Percentiles rank a stretch among this genome's conserved stretches.
Conservation (phyloP, 768 basidiomycete genomes). For the Tricholomella constricta region DNA sequence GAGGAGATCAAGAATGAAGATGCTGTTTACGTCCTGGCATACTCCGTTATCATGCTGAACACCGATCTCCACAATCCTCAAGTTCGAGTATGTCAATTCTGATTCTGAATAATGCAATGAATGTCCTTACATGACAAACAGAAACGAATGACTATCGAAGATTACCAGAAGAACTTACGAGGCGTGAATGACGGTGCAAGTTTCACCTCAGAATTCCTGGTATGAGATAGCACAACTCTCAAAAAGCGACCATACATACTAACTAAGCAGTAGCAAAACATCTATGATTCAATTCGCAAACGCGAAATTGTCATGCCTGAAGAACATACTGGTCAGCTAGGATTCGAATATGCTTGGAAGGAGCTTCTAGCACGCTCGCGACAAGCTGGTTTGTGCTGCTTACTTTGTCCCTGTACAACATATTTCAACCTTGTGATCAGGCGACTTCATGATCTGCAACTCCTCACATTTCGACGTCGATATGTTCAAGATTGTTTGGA, state of each 20-base stretch:
- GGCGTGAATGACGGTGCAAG: conserved; percentile 88
- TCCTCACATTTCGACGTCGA: conserved; percentile 81
- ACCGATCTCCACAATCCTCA: conserved; percentile 97
- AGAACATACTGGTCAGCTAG: conserved; percentile 94
- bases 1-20: conserved; percentile 91
- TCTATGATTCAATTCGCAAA: conserved; percentile 94
- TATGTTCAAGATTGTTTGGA: conserved; percentile 96
- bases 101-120: neutral
- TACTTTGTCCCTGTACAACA: neutral
- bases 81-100: conserved; percentile 60
- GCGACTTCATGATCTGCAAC: conserved; percentile 75
- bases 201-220: conserved; percentile 86
- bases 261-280: conserved; percentile 62
- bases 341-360: conserved; percentile 99
- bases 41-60: conserved; percentile 97
- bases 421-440: conserved; percentile 32
- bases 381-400: conserved; percentile 62
- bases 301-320: conserved; percentile 97
- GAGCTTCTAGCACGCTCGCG: conserved; percentile 83
- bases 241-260: neutral
- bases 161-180: conserved; percentile 88
- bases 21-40: conserved; percentile 91
- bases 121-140: conserved; percentile 30
- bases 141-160: conserved; percentile 97
- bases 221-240: conserved; percentile 33